A percentile compares a stretch with the other conserved stretches of the same genome.
These are phyloP conservation scores for Penicillium sp. DNA, from an alignment of 2,329 filamentous ascomycete species.

Conservation along the genomic window DNA sequence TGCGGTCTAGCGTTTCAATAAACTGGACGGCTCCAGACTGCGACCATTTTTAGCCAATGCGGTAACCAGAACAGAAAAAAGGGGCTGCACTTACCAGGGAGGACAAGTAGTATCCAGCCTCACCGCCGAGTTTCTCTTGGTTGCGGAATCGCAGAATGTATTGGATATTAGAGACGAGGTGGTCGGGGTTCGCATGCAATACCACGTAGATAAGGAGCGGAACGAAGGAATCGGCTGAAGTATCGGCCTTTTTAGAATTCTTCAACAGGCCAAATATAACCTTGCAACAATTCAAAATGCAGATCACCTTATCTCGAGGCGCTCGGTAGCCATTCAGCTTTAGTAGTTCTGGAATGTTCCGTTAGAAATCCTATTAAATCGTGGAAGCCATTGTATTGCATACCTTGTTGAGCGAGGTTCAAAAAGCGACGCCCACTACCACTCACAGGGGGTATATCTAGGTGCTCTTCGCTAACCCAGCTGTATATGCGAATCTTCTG, in stretches of 20 bases:
- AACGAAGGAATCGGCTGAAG: slow-evolving; percentile 95
- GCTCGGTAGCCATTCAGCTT: slow-evolving; percentile 98
- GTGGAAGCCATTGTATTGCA: slow-evolving; percentile 16
- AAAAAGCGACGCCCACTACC: slow-evolving; percentile 89
- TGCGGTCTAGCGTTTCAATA: slow-evolving; percentile 93
- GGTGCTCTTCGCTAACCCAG: slow-evolving; percentile 90
- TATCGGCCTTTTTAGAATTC: slow-evolving; percentile 83
- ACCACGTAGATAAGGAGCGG: slow-evolving; percentile 95
- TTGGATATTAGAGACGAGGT: slow-evolving; percentile 95
- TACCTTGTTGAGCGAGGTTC: slow-evolving; percentile 83
- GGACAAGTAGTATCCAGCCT: slow-evolving; percentile 96
- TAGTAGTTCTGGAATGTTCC: slow-evolving; percentile 69
- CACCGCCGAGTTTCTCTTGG: slow-evolving; percentile 95
- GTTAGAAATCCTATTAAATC: slow-evolving; percentile 25
- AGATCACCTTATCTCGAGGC: slow-evolving; percentile 98
- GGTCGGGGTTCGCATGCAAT: slow-evolving; percentile 89
- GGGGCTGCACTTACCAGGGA: slow-evolving; percentile 68
- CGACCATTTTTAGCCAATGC: not conserved
- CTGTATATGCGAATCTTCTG: slow-evolving; percentile 97
- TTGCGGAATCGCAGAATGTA: slow-evolving; percentile 97
- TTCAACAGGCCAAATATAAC: slow-evolving; percentile 95
- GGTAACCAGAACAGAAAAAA: not conserved
- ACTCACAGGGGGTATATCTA: slow-evolving; percentile 84
- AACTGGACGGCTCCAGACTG: slow-evolving; percentile 83
- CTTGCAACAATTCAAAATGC: slow-evolving; percentile 97